Percentiles rank a stretch among this genome's conserved stretches.
These are phyloP conservation scores for Aspergillus arachidicola DNA, from an alignment of 2,329 filamentous ascomycete species.

Conservation along the genomic window DNA sequence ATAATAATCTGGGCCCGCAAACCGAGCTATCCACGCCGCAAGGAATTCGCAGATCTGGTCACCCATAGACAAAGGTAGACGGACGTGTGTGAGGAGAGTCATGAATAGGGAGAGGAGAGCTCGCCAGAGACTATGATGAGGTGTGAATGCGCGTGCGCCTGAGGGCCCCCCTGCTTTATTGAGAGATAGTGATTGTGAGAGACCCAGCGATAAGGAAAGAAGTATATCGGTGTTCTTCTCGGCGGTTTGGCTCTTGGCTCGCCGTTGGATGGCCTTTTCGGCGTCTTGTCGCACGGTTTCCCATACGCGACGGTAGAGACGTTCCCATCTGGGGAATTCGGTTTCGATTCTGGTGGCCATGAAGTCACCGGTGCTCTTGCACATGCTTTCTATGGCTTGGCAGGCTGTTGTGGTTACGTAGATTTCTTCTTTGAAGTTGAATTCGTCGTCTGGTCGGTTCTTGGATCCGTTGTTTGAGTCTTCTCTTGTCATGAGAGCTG, in stretches of 20 bases:
- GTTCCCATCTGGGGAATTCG: conserved; percentile 58
- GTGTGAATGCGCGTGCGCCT: conserved; percentile 38
- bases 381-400: conserved; percentile 68
- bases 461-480: conserved; percentile 47
- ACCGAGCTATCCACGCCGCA: conserved; percentile 38
- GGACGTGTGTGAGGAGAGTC: conserved; percentile 42
- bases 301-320: conserved; percentile 44
- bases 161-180: conserved; percentile 19
- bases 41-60: conserved; percentile 46
- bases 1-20: conserved; percentile 39
- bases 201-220: conserved; percentile 20
- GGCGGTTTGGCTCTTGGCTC: conserved; percentile 8
- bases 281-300: conserved; percentile 39
- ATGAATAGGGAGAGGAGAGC: conserved; percentile 41
- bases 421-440: conserved; percentile 40
- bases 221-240: not conserved
- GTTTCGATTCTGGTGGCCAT: conserved; percentile 73
- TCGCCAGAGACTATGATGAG: conserved; percentile 44
- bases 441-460: conserved; percentile 20
- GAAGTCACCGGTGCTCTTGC: conserved; percentile 76
- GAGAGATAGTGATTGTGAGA: conserved; percentile 25
- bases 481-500: conserved; percentile 23
- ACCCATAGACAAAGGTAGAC: conserved; percentile 41
- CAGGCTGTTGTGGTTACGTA: conserved; percentile 69
- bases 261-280: conserved; percentile 38